Conservation (phyloP, 164 flowering plant species). For the Magnolia sinica region DNA sequence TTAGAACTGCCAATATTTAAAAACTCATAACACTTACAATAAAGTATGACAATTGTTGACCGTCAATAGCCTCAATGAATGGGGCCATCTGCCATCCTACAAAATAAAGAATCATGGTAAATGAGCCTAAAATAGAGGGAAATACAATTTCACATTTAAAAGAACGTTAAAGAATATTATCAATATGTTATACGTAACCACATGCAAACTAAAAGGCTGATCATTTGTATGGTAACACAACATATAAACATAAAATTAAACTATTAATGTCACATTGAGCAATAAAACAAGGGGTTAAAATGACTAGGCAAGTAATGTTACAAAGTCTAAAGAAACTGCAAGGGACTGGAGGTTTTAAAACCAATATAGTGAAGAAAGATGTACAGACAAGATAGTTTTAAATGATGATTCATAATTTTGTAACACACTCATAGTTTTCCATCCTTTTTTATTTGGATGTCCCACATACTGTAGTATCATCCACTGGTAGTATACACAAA, state of each 20-base stretch:
- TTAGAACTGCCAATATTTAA: neutral
- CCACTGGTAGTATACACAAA: too few species aligned
- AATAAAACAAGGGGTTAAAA: neutral
- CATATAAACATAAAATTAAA: neutral
- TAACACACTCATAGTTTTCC: neutral
- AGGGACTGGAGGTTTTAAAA: neutral
- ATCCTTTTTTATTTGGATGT: neutral
- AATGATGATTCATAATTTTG: neutral
- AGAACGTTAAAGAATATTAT: neutral
- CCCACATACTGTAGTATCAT: too few species aligned
- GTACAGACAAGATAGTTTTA: neutral
- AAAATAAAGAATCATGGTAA: constrained; percentile 7
- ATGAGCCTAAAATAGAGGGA: neutral
- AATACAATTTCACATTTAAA: neutral
- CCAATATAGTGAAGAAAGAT: neutral
- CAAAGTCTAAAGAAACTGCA: neutral
- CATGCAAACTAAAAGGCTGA: neutral
- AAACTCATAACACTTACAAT: constrained; percentile 41
- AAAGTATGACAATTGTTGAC: constrained; percentile 53
- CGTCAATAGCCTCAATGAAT: constrained; percentile 86
- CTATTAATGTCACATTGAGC: neutral
- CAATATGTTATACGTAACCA: neutral
- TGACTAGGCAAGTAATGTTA: neutral
- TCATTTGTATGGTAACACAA: neutral
- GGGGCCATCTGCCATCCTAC: constrained; percentile 98